A percentile compares a stretch with the other conserved stretches of the same genome.
These are phyloP conservation scores for Epichloe baconii DNA, from an alignment of 2,329 filamentous ascomycete genomes.

Conservation along the genomic window DNA sequence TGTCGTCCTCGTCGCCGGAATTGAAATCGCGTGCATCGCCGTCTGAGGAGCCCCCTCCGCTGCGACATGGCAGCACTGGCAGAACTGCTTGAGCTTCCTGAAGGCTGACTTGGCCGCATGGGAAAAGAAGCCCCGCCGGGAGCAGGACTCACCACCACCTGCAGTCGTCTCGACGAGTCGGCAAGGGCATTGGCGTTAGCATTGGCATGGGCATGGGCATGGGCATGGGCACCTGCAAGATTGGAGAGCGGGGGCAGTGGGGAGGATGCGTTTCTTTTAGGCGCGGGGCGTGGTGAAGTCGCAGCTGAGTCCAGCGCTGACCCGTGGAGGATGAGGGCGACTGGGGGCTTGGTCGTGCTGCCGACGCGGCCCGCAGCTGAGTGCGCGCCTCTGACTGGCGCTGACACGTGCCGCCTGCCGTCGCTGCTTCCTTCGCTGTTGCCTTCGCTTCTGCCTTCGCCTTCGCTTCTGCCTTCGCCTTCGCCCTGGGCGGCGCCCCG, in stretches of 20 bases:
- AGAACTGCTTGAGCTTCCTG: slow-evolving; percentile 29
- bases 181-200: slow-evolving; percentile 20
- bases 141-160: slow-evolving; percentile 26
- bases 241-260: slow-evolving; percentile 41
- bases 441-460: slow-evolving; percentile 13
- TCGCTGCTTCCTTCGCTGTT: slow-evolving; percentile 19
- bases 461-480: slow-evolving; percentile 18
- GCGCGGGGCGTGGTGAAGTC: slow-evolving; percentile 15
- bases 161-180: slow-evolving; percentile 30
- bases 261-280: slow-evolving; percentile 37
- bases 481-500: slow-evolving; percentile 29
- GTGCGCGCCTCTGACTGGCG: slow-evolving; percentile 27
- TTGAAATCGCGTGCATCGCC: slow-evolving; percentile 49
- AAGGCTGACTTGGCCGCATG: slow-evolving; percentile 28
- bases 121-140: slow-evolving; percentile 23
- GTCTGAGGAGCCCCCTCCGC: slow-evolving; percentile 47
- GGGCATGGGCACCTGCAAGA: slow-evolving; percentile 36
- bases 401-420: slow-evolving; percentile 40
- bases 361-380: slow-evolving; percentile 14
- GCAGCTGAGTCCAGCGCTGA: slow-evolving; percentile 8
- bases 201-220: too few relatives aligned
- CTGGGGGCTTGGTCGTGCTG: slow-evolving; percentile 3
- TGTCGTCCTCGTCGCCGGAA: slow-evolving; percentile 65
- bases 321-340: slow-evolving; percentile 7
- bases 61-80: slow-evolving; percentile 25